These are phyloP conservation scores for Meyerozyma guilliermondii DNA, from an alignment of 1,139 yeast species.

Conservation along the genomic window DNA sequence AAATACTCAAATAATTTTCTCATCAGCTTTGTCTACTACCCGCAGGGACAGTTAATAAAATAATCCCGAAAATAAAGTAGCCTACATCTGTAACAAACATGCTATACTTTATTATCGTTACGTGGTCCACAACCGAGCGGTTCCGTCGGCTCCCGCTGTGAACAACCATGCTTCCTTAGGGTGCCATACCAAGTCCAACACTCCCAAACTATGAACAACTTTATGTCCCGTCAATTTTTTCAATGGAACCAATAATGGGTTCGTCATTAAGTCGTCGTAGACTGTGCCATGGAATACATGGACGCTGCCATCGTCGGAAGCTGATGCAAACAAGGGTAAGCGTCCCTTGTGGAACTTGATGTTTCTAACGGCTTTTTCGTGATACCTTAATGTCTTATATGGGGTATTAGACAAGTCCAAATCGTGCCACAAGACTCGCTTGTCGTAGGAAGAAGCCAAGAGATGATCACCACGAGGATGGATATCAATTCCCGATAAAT, in stretches of 20 bases:
- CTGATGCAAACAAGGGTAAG: constrained; percentile 88
- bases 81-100: too few species aligned
- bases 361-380: constrained; percentile 88
- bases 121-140: constrained; percentile 95
- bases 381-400: constrained; percentile 91
- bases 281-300: constrained; percentile 97
- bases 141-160: constrained; percentile 97
- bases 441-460: constrained; percentile 88
- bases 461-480: constrained; percentile 97
- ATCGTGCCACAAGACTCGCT: constrained; percentile 97
- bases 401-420: constrained; percentile 86
- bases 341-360: constrained; percentile 81
- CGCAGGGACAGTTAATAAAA: too few species aligned
- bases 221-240: constrained; percentile 94
- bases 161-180: constrained; percentile 98
- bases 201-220: constrained; percentile 75
- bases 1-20: constrained; percentile 15
- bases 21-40: constrained; percentile 13
- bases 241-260: constrained; percentile 92
- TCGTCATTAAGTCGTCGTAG: constrained; percentile 92
- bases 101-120: constrained; percentile 12
- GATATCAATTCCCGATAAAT: constrained; percentile 87
- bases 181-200: constrained; percentile 91
- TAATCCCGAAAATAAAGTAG: too few species aligned
- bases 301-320: constrained; percentile 92